These are phyloP conservation scores for Ocimum tenuiflorum DNA, from an alignment of 257 asterid species.

Conservation along the genomic window DNA sequence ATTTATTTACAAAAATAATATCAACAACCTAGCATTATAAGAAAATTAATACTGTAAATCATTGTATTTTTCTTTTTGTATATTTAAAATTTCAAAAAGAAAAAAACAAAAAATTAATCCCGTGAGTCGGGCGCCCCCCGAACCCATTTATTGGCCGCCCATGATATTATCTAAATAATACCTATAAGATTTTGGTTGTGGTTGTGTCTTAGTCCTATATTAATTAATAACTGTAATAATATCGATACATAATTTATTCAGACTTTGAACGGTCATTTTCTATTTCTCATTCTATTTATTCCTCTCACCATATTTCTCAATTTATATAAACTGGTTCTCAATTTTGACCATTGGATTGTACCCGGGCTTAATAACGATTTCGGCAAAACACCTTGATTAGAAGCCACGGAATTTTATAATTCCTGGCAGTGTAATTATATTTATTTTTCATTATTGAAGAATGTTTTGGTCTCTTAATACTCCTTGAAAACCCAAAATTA, in stretches of 20 bases:
- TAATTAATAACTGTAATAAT: background rate
- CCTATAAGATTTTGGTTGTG: no score
- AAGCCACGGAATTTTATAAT: background rate
- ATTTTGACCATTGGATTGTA: background rate
- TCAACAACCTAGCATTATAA: no score
- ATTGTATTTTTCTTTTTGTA: no score
- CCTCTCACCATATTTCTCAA: background rate
- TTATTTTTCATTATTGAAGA: background rate
- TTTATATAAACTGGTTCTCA: background rate
- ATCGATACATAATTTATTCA: background rate
- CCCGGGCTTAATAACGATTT: background rate
- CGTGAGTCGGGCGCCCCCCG: no score
- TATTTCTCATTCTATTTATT: background rate
- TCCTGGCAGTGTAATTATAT: background rate
- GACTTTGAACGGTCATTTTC: background rate
- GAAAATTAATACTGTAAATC: no score
- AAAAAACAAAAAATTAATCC: no score
- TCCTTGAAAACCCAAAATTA: background rate
- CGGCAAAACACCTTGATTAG: background rate
- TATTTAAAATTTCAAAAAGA: no score
- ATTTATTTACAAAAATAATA: no score
- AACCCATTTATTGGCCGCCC: no score
- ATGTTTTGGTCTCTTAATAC: background rate
- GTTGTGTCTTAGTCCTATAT: constrained; percentile 3
- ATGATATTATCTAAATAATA: no score